Conservation (phyloP, 495 filamentous ascomycete species). For the Hypomontagnella monticulosa region DNA sequence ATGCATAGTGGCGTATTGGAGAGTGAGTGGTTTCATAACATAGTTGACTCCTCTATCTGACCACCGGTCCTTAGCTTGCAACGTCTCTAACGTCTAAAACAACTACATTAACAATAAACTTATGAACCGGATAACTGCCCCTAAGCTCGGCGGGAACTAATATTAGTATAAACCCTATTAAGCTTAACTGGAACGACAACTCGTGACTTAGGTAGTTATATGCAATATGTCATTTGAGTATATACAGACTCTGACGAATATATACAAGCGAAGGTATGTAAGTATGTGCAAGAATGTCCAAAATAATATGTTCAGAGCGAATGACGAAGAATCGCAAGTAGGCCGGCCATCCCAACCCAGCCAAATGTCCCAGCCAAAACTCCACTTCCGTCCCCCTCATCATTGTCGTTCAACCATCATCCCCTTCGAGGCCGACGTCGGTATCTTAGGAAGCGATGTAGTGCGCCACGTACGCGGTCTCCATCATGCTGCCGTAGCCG, state of each 20-base stretch:
- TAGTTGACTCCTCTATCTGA: too few species aligned
- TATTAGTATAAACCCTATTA: too few species aligned
- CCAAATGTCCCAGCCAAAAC: constrained; percentile 12
- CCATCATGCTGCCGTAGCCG: constrained; percentile 58
- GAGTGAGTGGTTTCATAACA: too few species aligned
- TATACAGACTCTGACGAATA: neutral
- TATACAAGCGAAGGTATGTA: constrained; percentile 13
- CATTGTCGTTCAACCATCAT: constrained; percentile 3
- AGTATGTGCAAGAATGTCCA: constrained; percentile 40
- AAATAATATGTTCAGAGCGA: constrained; percentile 36
- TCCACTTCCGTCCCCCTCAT: constrained; percentile 3
- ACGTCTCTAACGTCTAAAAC: too few species aligned
- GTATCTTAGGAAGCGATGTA: constrained; percentile 39
- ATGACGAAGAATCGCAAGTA: constrained; percentile 34
- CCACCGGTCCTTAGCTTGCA: too few species aligned
- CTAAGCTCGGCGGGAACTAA: too few species aligned
- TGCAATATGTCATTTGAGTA: neutral
- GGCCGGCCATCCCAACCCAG: constrained; percentile 4
- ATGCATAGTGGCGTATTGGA: too few species aligned
- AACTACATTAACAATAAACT: too few species aligned
- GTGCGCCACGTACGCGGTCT: constrained; percentile 57
- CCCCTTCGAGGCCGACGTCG: neutral
- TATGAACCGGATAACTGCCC: too few species aligned
- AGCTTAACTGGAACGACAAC: neutral
- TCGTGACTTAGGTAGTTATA: neutral